Base-by-base conservation (phyloP, 2,329 filamentous ascomycete species). In the Aspergillus sp. region DNA sequence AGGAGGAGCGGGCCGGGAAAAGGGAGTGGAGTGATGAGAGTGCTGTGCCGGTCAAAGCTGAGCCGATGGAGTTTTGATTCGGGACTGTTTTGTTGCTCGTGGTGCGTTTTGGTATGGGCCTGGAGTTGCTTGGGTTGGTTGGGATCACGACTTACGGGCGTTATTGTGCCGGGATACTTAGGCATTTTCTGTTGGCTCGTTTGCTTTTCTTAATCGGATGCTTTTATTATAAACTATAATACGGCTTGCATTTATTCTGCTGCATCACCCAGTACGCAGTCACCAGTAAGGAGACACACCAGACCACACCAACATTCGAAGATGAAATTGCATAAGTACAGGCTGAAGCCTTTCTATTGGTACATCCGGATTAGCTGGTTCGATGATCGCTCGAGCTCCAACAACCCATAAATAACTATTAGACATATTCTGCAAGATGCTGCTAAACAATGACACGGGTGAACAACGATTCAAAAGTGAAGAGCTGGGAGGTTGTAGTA, bases 1-100 rank as follows among this genome's bases (percentile, higher is more conserved):
- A 80, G 57, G 89, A 93, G 37, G 79, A 83, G 47, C 57, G 64
- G 14, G 57, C 52, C 16, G 58, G 62, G 6, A 74, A 74, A 51
- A 57, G 68, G 35, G 69, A 72, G 45, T 55, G 64, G 24, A 64
- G 66, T 13, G 67, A 75, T 16, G 68, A 70, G 8, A 59, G 42
- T 1, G 36, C 51, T 2, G 62, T 51, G 19, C 6, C 6, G 14
- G 49, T 51, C 8, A 53, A 59, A 24, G 55, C 52, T 12, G 63
- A 80, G 51, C 63, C 63, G 5, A 81, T 82, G 76, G 78, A 82
- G 40, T 82, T 81, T 55, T 82, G 54, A 68, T 24, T 27, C 16
- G 16, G 16, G 4, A 5, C 15, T 30, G 14, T 22, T 34, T 15
- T 14, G 27, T 8, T 26, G 24, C 30, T 24, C 15, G n/a, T n/a